Base-by-base conservation (phyloP, 2,329 filamentous ascomycete genomes). In the Cladosporium sp. region DNA sequence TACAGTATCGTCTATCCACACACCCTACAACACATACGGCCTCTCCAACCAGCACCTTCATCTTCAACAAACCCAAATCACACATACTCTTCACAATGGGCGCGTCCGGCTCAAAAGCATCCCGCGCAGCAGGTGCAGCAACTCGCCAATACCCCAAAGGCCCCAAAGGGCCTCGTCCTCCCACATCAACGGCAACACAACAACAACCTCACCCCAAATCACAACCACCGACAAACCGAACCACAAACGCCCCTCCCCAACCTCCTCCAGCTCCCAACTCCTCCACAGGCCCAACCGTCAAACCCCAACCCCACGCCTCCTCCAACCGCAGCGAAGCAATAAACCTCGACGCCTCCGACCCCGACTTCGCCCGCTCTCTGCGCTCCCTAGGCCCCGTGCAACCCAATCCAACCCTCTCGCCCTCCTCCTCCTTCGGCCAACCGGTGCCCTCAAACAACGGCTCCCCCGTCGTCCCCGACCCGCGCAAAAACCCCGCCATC, bases 311-410 rank as follows among this genome's bases (percentile, higher is more conserved):
- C 15, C 73, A 70, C 61, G 74, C 75, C 34, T 73, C 69, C 50
- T 65, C 64, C 34, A 64, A 65, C 3, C 72, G 73, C 55, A 72
- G 73, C 50, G 70, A 75, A 68, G 81, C 79, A 50, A 80, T 86
- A 61, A 80, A 85, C 64, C 76, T 83, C 65, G 84, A 87, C 66
- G 83, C 77, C 57, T 79, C 78, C 58, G 83, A 86, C 67, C 83
- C 83, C 1, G 76, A 81, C 67, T 93, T 80, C 83, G 89, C 92
- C 79, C 87, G 84, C 69, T 95, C 91, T 62, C 89, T 97, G 61
- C 88, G 86, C 65, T 75, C 73, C 45, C 75, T 86, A 58, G 84
- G 83, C 57, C 78, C 82, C 56, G 83, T 85, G 7, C 79, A 78
- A 55, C 81, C 82, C 28, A 80, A 79, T 59, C 81, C 81, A 2